A percentile compares a stretch with the other conserved stretches of the same genome.
phyloP scores from a whole-genome alignment of 1,139 yeast genomes.

The Wickerhamomyces sp. region DNA sequence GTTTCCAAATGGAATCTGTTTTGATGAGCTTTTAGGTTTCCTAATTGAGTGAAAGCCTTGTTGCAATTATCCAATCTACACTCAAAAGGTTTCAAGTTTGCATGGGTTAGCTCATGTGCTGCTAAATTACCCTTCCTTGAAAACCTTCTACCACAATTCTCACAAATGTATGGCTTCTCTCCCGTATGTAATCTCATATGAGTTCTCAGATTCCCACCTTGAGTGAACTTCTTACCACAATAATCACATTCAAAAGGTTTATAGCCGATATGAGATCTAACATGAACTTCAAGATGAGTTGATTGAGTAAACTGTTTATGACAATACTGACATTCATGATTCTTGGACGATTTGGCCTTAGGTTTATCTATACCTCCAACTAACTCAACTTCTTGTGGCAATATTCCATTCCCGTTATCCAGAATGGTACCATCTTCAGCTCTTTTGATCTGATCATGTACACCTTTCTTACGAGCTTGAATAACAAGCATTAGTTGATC shows the following conservation, averaged over 20 bases:
- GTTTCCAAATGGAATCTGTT: constrained; percentile 79
- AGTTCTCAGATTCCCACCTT: constrained; percentile 87
- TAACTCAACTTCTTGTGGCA: constrained; percentile 62
- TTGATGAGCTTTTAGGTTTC: constrained; percentile 91
- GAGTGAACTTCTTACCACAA: constrained; percentile 81
- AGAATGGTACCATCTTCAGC: constrained; percentile 52
- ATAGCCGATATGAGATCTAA: constrained; percentile 70
- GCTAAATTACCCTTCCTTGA: constrained; percentile 88
- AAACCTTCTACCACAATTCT: constrained; percentile 65
- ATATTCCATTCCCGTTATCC: constrained; percentile 30
- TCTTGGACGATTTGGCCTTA: constrained; percentile 43
- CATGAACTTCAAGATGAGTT: constrained; percentile 75
- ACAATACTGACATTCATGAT: constrained; percentile 69
- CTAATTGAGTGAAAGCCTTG: constrained; percentile 85
- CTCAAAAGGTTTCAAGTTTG: constrained; percentile 68
- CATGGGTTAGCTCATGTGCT: constrained; percentile 80
- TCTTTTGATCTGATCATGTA: constrained; percentile 55
- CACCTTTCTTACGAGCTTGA: constrained; percentile 79
- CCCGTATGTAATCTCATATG: constrained; percentile 90
- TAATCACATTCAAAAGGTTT: constrained; percentile 76
- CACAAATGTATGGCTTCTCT: constrained; percentile 80
- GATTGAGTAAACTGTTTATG: constrained; percentile 66
- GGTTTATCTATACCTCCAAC: constrained; percentile 85
- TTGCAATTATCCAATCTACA: constrained; percentile 81
- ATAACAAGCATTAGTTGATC: constrained; percentile 87